These are phyloP conservation scores for Colletotrichum sp. DNA, from an alignment of 2,329 filamentous ascomycete genomes.

Conservation along the genomic window DNA sequence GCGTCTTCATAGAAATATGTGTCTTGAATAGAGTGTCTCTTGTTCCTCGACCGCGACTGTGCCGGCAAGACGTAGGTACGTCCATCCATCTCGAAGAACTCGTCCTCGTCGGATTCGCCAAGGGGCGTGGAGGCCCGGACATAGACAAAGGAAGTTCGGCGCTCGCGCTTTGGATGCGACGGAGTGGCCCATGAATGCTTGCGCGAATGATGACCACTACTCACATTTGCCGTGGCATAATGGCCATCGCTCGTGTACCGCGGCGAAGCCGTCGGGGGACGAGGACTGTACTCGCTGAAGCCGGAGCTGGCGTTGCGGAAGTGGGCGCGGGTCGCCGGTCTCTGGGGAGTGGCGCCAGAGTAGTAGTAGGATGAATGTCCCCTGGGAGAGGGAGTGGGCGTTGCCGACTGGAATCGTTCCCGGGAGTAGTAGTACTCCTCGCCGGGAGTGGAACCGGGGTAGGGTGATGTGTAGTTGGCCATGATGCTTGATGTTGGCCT, in stretches of 20 bases:
- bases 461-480: conserved; percentile 45
- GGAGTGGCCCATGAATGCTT: conserved; percentile 55
- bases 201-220: conserved; percentile 53
- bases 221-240: conserved; percentile 72
- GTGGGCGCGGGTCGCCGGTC: conserved; percentile 60
- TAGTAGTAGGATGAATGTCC: conserved; percentile 56
- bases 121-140: conserved; percentile 62
- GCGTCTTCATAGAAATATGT: conserved; percentile 35
- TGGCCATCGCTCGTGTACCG: conserved; percentile 67
- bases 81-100: conserved; percentile 60
- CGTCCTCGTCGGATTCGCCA: conserved; percentile 71
- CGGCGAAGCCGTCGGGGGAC: conserved; percentile 59
- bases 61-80: conserved; percentile 59
- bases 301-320: conserved; percentile 49
- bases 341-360: conserved; percentile 50
- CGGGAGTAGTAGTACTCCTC: conserved; percentile 58
- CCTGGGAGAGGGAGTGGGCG: conserved; percentile 62
- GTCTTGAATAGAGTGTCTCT: conserved; percentile 21
- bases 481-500: conserved; percentile 22
- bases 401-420: conserved; percentile 57
- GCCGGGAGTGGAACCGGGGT: conserved; percentile 52
- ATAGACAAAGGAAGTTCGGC: conserved; percentile 59
- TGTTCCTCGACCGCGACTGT: conserved; percentile 43
- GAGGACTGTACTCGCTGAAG: conserved; percentile 47
- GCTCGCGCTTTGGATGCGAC: conserved; percentile 53